A percentile compares a stretch with the other conserved stretches of the same genome.
phyloP scores from a whole-genome alignment of 768 basidiomycete genomes.

The Aureoboletus auriporus region DNA sequence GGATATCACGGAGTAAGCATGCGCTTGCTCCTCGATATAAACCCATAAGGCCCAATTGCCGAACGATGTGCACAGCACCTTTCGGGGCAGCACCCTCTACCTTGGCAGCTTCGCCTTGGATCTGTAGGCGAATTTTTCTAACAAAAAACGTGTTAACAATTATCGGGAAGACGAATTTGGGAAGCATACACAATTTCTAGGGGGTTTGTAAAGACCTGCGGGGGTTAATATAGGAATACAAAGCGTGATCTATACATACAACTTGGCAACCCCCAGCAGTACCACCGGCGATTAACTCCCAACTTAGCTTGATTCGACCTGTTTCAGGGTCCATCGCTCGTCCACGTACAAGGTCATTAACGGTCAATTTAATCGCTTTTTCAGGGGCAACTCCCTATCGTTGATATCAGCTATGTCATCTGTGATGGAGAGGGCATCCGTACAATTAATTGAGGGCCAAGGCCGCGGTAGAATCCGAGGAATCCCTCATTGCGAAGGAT shows the following conservation, averaged over 20 bases:
- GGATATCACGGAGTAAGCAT: conserved; percentile 92
- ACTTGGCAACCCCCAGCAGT: conserved; percentile 97
- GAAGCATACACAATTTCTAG: conserved; percentile 84
- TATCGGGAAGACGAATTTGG: neutral
- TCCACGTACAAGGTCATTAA: conserved; percentile 87
- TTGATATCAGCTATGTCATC: conserved; percentile 7
- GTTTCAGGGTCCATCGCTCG: conserved; percentile 92
- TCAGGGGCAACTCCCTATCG: conserved; percentile 88
- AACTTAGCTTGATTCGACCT: conserved; percentile 84
- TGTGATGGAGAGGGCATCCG: conserved; percentile 12
- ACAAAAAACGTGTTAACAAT: neutral
- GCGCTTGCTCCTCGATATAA: conserved; percentile 92
- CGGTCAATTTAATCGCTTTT: conserved; percentile 97
- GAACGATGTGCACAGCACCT: conserved; percentile 90
- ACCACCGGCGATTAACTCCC: conserved; percentile 92
- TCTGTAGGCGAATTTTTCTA: conserved; percentile 89
- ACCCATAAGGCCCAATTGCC: conserved; percentile 88
- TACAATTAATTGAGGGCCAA: conserved; percentile 92
- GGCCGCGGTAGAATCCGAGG: conserved; percentile 92
- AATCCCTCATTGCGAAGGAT: conserved; percentile 94
- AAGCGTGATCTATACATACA: conserved; percentile 46
- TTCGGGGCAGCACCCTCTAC: conserved; percentile 74
- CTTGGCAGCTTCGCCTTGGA: conserved; percentile 95
- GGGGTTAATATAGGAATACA: conserved; percentile 13
- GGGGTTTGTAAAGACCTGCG: conserved; percentile 93